Percentiles rank a stretch among this genome's conserved stretches.
Evolutionary conservation across 495 filamentous ascomycete species (phyloP).

Genomic region (Hypoxylon subgilvum): DNA sequence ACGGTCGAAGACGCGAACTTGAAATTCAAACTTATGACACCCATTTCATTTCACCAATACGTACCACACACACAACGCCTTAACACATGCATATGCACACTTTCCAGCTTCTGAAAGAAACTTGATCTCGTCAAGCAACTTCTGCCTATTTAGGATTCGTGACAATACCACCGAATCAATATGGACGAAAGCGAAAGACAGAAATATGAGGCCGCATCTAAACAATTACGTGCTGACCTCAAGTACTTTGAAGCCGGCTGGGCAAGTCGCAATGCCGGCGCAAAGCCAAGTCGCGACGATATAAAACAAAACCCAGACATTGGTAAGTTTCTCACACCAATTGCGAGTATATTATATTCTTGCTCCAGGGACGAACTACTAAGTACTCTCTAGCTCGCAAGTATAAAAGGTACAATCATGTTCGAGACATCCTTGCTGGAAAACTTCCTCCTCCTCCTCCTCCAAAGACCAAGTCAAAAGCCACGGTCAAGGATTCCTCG

Average conservation of each 20-base stretch:
- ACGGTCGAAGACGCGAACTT: neutral
- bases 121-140: too few species aligned
- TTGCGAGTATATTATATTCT: neutral
- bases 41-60: neutral
- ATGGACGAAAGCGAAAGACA: slow-evolving; percentile 53
- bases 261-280: slow-evolving; percentile 68
- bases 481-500: slow-evolving; percentile 39
- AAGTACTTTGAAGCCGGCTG: slow-evolving; percentile 88
- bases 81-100: neutral
- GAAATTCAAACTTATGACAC: too few species aligned
- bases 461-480: slow-evolving; percentile 35
- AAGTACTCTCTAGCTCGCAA: slow-evolving; percentile 66
- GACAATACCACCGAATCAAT: slow-evolving; percentile 10
- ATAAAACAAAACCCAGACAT: slow-evolving; percentile 86
- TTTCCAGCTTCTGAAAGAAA: neutral
- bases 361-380: too few species aligned
- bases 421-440: slow-evolving; percentile 66
- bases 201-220: slow-evolving; percentile 49
- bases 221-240: slow-evolving; percentile 70
- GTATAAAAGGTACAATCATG: slow-evolving; percentile 86
- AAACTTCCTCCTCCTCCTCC: slow-evolving; percentile 52
- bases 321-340: slow-evolving; percentile 56
- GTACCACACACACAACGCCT: neutral
- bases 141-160: too few species aligned
- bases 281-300: slow-evolving; percentile 80